Base-by-base conservation (phyloP, 441 rosid genomes). In the Viola pubescens region DNA sequence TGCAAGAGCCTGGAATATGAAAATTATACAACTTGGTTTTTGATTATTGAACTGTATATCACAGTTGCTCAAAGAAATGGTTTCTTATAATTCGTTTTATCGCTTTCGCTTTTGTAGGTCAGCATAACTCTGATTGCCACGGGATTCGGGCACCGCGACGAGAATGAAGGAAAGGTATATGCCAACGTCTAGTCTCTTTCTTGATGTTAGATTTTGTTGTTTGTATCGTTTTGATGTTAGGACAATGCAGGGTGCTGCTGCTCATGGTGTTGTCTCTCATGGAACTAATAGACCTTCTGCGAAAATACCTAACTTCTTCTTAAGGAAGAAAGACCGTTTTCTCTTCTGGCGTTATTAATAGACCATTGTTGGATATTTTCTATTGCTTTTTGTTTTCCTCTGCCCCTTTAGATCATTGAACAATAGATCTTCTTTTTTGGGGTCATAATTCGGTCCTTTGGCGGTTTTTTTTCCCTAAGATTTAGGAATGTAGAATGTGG, bases 91-190 rank as follows among this genome's bases (percentile, higher is more conserved):
- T n/a, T n/a, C n/a, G n/a, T n/a, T n/a, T n/a, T n/a, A n/a, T n/a
- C n/a, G n/a, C n/a, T n/a, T n/a, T n/a, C n/a, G n/a, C n/a, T n/a
- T n/a, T n/a, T 52, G 19, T 4, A 52, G 54, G 54, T 52, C 10
- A 52, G 39, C 54, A 52, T 52, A 52, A 52, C 54, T 39, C 13
- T 52, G 54, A 52, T 52, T 5, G 54, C 54, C 12, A 52, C n/a
- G n/a, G 54, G 54, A 52, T 52, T 52, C 39, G 16, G 11, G 19
- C 54, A 39, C 1, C 39, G n/a, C n/a, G n/a, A n/a, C n/a, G 39
- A 6, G 38, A 52, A 1, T 4, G 54, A 52, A 52, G 54, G 39
- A 26, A 26, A 34, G 37, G 54, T 52, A 26, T 26, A n/a, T 52
- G 11, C 10, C 10, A 0, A n/a, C 4, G n/a, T 16, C 19, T 16